phyloP scores from a whole-genome alignment of 1,284 basidiomycete species.

The Fomes fomentarius region DNA sequence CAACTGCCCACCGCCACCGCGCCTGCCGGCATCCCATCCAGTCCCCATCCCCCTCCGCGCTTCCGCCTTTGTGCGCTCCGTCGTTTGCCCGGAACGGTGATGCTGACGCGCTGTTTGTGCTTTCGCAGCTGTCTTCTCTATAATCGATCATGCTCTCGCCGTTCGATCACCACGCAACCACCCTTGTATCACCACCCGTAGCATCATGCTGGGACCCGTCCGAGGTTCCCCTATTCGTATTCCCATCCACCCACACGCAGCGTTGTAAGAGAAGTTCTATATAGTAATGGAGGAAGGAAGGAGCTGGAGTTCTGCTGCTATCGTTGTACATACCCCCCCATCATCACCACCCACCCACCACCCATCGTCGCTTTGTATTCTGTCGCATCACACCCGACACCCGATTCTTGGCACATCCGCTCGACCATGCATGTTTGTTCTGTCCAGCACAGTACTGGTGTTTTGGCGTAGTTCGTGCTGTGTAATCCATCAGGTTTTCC shows the following conservation, averaged over 20 bases:
- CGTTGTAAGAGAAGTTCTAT: conserved; percentile 30
- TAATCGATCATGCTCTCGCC: conserved; percentile 29
- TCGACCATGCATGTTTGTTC: background rate
- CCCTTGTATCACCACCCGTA: conserved; percentile 35
- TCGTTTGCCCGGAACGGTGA: conserved; percentile 19
- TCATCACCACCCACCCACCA: conserved; percentile 12
- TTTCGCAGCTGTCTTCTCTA: conserved; percentile 24
- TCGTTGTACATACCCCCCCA: conserved; percentile 23
- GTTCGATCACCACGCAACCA: conserved; percentile 28
- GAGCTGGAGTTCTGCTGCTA: conserved; percentile 13
- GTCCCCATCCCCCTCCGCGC: conserved; percentile 4
- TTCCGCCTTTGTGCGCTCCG: conserved; percentile 13
- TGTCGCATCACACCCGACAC: conserved; percentile 17
- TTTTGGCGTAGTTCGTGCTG: conserved; percentile 6
- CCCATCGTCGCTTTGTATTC: conserved; percentile 15
- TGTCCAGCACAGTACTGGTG: too few relatives aligned
- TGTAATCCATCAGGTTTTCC: conserved; percentile 13
- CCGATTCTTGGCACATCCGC: conserved; percentile 4
- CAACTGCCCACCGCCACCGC: background rate
- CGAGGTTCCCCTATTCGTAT: conserved; percentile 26
- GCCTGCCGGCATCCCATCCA: background rate
- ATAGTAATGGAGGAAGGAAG: conserved; percentile 24
- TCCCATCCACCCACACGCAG: conserved; percentile 14
- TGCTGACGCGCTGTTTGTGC: conserved; percentile 19
- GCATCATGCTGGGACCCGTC: conserved; percentile 25